Base-by-base conservation (phyloP, 2,329 filamentous ascomycete genomes). In the Epichloe glyceriae region DNA sequence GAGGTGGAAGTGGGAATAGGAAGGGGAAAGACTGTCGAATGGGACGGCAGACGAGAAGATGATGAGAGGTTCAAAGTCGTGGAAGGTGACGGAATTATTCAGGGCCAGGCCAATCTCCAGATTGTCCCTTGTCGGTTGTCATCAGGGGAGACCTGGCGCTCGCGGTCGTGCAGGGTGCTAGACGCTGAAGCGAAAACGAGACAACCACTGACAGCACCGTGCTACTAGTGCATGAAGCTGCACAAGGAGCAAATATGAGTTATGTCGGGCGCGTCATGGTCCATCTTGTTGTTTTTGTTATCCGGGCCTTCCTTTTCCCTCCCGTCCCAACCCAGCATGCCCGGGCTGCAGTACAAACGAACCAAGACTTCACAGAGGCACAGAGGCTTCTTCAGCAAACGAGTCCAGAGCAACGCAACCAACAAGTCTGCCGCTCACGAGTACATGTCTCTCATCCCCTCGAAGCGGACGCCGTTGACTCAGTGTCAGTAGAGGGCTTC, bases 61-160 rank as follows among this genome's bases (percentile, higher is more conserved):
- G 22, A 35, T 48, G 46, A 38, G 47, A 49, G 39, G 47, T 49
- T 49, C 26, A 35, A 17, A 43, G 47, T 37, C 34, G 47, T 37
- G 39, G 30, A 49, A 43, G 47, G 47, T 19, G 47, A 37, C 26
- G 39, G 39, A 49, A 38, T 11, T 26, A 17, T 41, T 12, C 38
- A 40, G 38, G 38, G 14, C 6, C 38, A 26, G 26, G 26, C 26
- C 26, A 26, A 26, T 26, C 26, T 26, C 26, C 26, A 26, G 26
- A 8, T 26, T 26, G 26, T 26, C 26, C 26, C 26, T 8, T 3
- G 26, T 26, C 26, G 26, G 26, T 3, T 26, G 26, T 26, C 26
- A 26, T 26, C 26, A 26, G 22, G 22, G 22, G 26, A 5, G 26
- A 0, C 26, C 26, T 26, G 26, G 7, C 26, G 26, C 26, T 26